A percentile compares a stretch with the other conserved stretches of the same genome.
phyloP scores from a whole-genome alignment of 1,284 basidiomycete genomes.

The Pterula multifida region DNA sequence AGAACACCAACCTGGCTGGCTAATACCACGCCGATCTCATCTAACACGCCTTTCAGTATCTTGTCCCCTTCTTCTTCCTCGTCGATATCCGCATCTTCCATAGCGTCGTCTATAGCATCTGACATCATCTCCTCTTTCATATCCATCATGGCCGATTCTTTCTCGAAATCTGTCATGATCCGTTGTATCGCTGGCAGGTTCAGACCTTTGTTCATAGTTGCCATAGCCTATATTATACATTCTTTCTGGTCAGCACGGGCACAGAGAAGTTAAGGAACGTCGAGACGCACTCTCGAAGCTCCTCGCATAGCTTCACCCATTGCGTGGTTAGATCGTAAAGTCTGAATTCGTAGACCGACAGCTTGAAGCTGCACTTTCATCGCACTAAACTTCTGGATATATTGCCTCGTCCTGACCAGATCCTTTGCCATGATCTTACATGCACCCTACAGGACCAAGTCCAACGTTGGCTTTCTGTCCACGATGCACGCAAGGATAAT shows the following conservation, averaged over 20 bases:
- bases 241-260: no score
- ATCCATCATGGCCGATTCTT: conserved; percentile 96
- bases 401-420: conserved; percentile 88
- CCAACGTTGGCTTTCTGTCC: conserved; percentile 3
- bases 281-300: conserved; percentile 66
- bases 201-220: conserved; percentile 91
- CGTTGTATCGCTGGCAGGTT: conserved; percentile 92
- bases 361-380: conserved; percentile 99
- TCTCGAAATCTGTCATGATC: conserved; percentile 98
- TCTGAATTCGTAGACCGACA: conserved; percentile 92
- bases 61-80: conserved; percentile 95
- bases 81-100: conserved; percentile 89
- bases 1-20: conserved; percentile 69
- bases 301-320: conserved; percentile 99
- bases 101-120: conserved; percentile 95
- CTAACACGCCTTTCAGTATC: conserved; percentile 92
- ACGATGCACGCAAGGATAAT: conserved; percentile 1
- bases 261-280: no score
- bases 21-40: conserved; percentile 91
- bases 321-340: conserved; percentile 92
- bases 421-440: conserved; percentile 99
- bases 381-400: conserved; percentile 97
- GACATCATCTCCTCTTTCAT: conserved; percentile 99
- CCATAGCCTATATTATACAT: conserved; percentile 96
- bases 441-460: conserved; percentile 53